Conservation (phyloP, 2,329 filamentous ascomycete genomes). For the Myriangium duriaei region DNA sequence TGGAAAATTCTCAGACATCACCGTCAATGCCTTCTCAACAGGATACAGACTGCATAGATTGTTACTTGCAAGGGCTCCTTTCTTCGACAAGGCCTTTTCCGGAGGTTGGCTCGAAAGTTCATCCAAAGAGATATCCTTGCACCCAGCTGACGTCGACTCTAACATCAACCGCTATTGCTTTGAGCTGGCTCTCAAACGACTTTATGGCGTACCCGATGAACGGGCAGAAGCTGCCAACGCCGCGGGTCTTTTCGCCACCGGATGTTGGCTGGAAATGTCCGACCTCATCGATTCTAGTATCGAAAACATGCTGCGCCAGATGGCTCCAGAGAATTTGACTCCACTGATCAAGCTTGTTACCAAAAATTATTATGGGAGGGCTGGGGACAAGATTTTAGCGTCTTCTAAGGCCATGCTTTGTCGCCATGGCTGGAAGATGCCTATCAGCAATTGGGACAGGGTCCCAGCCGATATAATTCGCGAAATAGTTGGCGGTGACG, state of each 20-base stretch:
- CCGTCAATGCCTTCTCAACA: slow-evolving; percentile 39
- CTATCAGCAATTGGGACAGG: slow-evolving; percentile 41
- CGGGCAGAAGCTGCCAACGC: slow-evolving; percentile 40
- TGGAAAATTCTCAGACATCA: slow-evolving; percentile 43
- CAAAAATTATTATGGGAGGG: slow-evolving; percentile 42
- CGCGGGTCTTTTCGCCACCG: slow-evolving; percentile 43
- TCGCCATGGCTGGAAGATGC: slow-evolving; percentile 45
- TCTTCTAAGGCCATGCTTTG: slow-evolving; percentile 48
- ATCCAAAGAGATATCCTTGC: slow-evolving; percentile 38
- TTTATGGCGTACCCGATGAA: slow-evolving; percentile 39
- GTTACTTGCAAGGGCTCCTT: slow-evolving; percentile 43
- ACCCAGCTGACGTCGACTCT: slow-evolving; percentile 41
- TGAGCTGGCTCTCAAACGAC: slow-evolving; percentile 41
- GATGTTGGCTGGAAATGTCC: slow-evolving; percentile 47
- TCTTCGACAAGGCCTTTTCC: slow-evolving; percentile 42
- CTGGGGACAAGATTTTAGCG: slow-evolving; percentile 42
- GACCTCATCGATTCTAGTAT: slow-evolving; percentile 42
- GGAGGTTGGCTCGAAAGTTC: slow-evolving; percentile 44
- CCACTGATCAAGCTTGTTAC: slow-evolving; percentile 42
- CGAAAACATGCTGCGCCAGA: slow-evolving; percentile 42
- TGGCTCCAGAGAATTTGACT: slow-evolving; percentile 37
- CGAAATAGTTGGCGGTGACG: slow-evolving; percentile 47
- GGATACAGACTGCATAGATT: slow-evolving; percentile 42
- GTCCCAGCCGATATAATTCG: slow-evolving; percentile 45
- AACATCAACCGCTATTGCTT: slow-evolving; percentile 42